phyloP scores from a whole-genome alignment of 2,329 filamentous ascomycete species.

The Xylaria sp. region DNA sequence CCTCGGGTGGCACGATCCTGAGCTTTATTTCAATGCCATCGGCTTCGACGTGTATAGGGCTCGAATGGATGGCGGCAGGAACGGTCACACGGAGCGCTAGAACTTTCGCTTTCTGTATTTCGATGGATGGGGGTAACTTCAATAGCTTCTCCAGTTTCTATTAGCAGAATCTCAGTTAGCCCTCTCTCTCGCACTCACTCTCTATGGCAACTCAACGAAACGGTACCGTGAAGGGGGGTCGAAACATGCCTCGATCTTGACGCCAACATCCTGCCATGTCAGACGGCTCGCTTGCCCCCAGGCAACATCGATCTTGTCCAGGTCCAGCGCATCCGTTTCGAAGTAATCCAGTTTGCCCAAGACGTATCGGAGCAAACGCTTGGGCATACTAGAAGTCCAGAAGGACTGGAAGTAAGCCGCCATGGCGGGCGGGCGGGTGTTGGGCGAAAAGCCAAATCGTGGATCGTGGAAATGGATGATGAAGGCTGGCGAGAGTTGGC shows the following conservation, averaged over 20 bases:
- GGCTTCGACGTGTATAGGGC: constrained; percentile 80
- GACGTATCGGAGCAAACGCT: constrained; percentile 85
- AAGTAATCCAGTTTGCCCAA: constrained; percentile 83
- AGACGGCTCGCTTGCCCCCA: constrained; percentile 82
- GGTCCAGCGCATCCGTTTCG: constrained; percentile 83
- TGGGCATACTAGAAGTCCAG: constrained; percentile 77
- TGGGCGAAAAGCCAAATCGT: neutral
- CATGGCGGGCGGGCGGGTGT: constrained; percentile 59
- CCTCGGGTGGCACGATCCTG: constrained; percentile 54
- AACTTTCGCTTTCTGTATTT: constrained; percentile 75
- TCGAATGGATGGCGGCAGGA: constrained; percentile 85
- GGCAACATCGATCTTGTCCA: constrained; percentile 83
- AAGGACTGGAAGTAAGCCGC: constrained; percentile 72
- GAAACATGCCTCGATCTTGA: constrained; percentile 72
- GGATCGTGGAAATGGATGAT: constrained; percentile 8
- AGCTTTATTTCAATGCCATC: constrained; percentile 78
- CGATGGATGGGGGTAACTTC: constrained; percentile 73
- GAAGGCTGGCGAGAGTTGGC: neutral
- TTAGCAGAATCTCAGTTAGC: constrained; percentile 36
- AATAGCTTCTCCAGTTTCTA: constrained; percentile 81
- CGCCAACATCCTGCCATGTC: constrained; percentile 84
- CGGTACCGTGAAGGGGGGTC: neutral
- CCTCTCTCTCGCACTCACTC: too few relatives aligned
- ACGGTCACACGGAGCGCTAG: constrained; percentile 79
- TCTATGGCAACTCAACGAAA: neutral